phyloP scores from a whole-genome alignment of 306 rosid genomes.

The Pachyrhizus erosus region DNA sequence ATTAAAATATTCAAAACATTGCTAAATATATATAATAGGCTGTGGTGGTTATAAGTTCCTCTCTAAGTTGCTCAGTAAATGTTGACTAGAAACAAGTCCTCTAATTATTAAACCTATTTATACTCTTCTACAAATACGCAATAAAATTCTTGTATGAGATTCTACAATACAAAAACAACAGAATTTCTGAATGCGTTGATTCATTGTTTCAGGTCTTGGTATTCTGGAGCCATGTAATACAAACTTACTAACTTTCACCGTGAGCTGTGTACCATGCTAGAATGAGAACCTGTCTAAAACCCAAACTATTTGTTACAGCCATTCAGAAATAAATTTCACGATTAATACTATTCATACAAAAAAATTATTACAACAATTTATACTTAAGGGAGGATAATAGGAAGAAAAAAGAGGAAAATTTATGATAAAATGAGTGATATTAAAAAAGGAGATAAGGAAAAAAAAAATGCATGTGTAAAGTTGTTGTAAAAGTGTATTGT shows the following conservation, averaged over 20 bases:
- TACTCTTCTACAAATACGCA: not conserved
- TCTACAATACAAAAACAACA: not conserved
- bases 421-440: not conserved
- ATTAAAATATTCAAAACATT: constrained; percentile 23
- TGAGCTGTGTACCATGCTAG: not conserved
- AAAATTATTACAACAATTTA: not conserved
- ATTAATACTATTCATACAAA: not conserved
- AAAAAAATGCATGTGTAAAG: not conserved
- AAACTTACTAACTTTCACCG: not conserved
- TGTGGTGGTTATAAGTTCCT: constrained; percentile 44
- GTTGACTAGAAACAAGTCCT: constrained; percentile 22
- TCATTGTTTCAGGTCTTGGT: not conserved
- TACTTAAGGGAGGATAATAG: not conserved
- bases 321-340: not conserved
- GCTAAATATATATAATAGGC: not conserved
- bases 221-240: not conserved
- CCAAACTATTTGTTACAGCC: not conserved
- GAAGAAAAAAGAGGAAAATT: not conserved
- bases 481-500: not conserved
- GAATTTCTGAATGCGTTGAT: not conserved
- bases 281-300: not conserved
- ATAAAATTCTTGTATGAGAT: not conserved
- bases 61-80: constrained; percentile 23
- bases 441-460: not conserved
- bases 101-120: constrained; percentile 16